phyloP scores from a whole-genome alignment of 2,329 filamentous ascomycete genomes.

The Sphaerulina musiva region DNA sequence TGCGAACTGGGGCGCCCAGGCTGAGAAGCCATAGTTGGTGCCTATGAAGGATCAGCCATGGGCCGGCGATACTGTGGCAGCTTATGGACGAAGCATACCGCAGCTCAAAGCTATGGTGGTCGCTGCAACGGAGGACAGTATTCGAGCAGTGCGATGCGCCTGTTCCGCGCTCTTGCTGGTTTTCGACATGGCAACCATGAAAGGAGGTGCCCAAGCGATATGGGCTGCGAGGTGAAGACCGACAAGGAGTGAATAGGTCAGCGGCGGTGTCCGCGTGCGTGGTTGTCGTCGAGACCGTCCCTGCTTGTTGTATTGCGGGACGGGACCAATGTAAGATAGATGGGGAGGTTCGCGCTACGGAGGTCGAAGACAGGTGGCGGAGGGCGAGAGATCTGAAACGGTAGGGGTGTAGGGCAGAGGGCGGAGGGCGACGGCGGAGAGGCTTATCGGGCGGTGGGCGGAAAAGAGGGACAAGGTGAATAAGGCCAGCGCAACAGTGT shows the following conservation, averaged over 20 bases:
- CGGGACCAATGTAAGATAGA: too few species aligned
- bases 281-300: too few species aligned
- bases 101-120: slow-evolving; percentile 81
- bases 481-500: neutral
- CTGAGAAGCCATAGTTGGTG: slow-evolving; percentile 87
- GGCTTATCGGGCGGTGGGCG: neutral
- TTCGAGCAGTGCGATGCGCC: slow-evolving; percentile 56
- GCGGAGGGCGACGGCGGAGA: neutral
- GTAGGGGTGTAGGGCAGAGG: neutral
- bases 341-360: too few species aligned
- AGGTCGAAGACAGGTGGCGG: too few species aligned
- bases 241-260: too few species aligned
- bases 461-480: neutral
- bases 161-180: slow-evolving; percentile 34
- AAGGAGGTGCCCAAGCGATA: too few species aligned
- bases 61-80: slow-evolving; percentile 38
- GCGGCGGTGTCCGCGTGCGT: too few species aligned
- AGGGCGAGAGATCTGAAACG: neutral
- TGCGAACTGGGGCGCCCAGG: slow-evolving; percentile 94
- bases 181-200: neutral
- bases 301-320: too few species aligned
- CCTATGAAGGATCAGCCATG: slow-evolving; percentile 63
- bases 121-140: slow-evolving; percentile 77
- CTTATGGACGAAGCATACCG: slow-evolving; percentile 62
- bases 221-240: too few species aligned